Percentiles rank a stretch among this genome's conserved stretches.
Conservation (phyloP, 495 filamentous ascomycete species). For the Letharia lupina region DNA sequence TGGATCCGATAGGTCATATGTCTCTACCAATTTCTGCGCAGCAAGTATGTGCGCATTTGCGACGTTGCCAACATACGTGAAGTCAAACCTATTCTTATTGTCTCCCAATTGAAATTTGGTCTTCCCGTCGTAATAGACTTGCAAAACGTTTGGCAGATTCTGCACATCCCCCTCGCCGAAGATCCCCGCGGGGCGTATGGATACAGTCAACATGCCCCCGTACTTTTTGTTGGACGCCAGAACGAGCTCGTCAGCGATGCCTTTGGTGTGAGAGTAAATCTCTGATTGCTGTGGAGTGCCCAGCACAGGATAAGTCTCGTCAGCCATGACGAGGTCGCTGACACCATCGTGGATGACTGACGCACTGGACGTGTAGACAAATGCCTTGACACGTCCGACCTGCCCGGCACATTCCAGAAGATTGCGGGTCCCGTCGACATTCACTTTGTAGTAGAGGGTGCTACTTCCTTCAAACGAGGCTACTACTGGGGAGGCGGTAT, state of each 20-base stretch:
- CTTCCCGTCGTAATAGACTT: no score
- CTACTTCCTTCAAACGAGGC: no score
- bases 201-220: slow-evolving; percentile 27
- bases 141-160: no score
- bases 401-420: slow-evolving; percentile 31
- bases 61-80: slow-evolving; percentile 39
- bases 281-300: slow-evolving; percentile 23
- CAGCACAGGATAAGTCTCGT: slow-evolving; percentile 28
- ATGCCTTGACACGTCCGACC: slow-evolving; percentile 29
- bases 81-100: slow-evolving; percentile 23
- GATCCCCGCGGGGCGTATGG: slow-evolving; percentile 22
- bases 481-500: slow-evolving; percentile 26
- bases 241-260: slow-evolving; percentile 27
- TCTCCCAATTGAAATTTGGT: slow-evolving; percentile 27
- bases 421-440: slow-evolving; percentile 39
- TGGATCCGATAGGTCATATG: no score
- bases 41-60: slow-evolving; percentile 67
- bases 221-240: slow-evolving; percentile 26
- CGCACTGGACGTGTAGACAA: slow-evolving; percentile 37
- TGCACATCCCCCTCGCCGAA: slow-evolving; percentile 29
- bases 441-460: slow-evolving; percentile 30
- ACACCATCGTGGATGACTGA: slow-evolving; percentile 31
- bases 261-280: slow-evolving; percentile 30
- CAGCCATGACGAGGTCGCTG: slow-evolving; percentile 25
- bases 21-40: slow-evolving; percentile 51